These are phyloP conservation scores for Ambrosiella beaveri DNA, from an alignment of 2,329 filamentous ascomycete species.

Conservation along the genomic window DNA sequence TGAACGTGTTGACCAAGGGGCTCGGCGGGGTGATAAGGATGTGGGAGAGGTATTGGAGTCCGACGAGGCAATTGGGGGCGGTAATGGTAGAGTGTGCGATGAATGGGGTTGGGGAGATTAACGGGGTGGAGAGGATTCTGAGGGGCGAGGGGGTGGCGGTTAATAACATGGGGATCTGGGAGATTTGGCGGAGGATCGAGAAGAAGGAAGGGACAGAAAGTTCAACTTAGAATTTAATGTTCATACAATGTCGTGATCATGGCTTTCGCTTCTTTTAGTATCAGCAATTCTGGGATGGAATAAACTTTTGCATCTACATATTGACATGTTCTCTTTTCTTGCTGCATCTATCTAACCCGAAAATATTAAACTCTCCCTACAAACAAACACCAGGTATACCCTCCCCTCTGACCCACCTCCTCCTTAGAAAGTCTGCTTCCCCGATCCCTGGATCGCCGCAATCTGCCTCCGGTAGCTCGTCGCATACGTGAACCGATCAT, in stretches of 20 bases:
- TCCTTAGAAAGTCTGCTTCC: slow-evolving; percentile 10
- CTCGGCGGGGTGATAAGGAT: background rate
- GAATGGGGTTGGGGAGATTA: slow-evolving; percentile 19
- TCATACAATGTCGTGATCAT: too few species aligned
- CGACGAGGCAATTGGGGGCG: background rate
- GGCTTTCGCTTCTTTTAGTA: too few species aligned
- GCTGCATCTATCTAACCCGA: background rate
- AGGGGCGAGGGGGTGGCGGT: background rate
- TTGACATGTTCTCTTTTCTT: background rate
- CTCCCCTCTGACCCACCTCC: background rate
- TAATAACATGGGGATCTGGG: background rate
- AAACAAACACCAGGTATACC: background rate
- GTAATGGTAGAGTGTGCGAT: slow-evolving; percentile 43
- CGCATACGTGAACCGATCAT: slow-evolving; percentile 47
- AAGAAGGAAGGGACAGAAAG: background rate
- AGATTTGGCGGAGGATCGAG: background rate
- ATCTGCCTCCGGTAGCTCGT: slow-evolving; percentile 32
- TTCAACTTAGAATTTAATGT: too few species aligned
- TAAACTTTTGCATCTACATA: background rate
- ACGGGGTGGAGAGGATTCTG: background rate
- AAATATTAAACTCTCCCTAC: background rate
- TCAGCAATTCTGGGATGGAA: background rate
- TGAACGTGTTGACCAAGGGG: background rate
- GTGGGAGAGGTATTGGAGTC: background rate
- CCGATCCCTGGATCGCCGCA: background rate